These are phyloP conservation scores for Litchi chinensis DNA, from an alignment of 345 rosid genomes.

Conservation along the genomic window DNA sequence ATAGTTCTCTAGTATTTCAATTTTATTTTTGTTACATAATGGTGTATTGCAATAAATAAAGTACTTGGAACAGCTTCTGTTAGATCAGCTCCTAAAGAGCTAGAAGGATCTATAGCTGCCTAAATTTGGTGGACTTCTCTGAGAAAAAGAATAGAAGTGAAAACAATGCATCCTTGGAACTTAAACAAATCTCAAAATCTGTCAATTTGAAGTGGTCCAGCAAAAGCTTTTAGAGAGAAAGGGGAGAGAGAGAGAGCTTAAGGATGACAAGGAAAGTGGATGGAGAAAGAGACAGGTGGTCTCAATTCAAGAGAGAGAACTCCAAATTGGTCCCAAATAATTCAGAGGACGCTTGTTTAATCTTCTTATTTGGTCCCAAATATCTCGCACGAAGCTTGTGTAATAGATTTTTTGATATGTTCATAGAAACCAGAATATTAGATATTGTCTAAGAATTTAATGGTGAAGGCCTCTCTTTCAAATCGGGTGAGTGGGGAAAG, in stretches of 20 bases:
- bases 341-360: not conserved
- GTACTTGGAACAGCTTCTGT: not conserved
- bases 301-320: not conserved
- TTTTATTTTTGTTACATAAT: not conserved
- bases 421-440: not conserved
- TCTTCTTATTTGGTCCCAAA: not conserved
- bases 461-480: not conserved
- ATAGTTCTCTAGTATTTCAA: not conserved
- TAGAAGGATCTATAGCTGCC: not conserved
- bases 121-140: not conserved
- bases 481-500: no score
- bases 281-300: not conserved
- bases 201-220: conserved; percentile 1
- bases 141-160: not conserved
- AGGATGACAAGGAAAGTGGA: not conserved
- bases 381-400: conserved; percentile 3
- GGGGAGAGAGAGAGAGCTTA: not conserved
- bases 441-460: not conserved
- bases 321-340: not conserved
- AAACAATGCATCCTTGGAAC: not conserved
- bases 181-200: not conserved
- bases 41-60: not conserved
- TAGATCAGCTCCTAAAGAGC: not conserved
- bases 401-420: not conserved
- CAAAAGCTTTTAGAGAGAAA: not conserved